Evolutionary conservation across 176 grass and related monocot species (phyloP).

Genomic region (Oryza meyeriana): DNA sequence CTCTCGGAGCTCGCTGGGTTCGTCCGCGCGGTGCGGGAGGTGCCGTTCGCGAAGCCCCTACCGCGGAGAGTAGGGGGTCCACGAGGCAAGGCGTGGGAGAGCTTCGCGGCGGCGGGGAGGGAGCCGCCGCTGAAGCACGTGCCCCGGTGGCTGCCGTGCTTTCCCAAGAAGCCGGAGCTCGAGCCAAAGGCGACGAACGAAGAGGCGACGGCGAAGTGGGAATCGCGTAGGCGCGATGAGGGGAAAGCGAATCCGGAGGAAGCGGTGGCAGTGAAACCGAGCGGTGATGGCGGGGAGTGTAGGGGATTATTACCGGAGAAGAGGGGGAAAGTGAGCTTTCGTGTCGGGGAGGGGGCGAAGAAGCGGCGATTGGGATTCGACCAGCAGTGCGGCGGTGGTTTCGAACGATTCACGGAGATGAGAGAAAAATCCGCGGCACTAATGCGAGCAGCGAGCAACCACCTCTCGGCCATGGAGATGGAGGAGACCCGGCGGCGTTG

Average conservation of each 20-base stretch:
- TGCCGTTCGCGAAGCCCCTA: constrained; percentile 50
- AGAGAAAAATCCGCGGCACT: not conserved
- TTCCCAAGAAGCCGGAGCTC: constrained; percentile 32
- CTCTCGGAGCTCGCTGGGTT: constrained; percentile 52
- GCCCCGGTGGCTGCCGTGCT: constrained; percentile 65
- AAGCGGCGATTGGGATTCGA: not conserved
- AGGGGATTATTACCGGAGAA: constrained; percentile 31
- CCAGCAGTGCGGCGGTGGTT: not conserved
- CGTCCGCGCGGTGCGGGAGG: constrained; percentile 36
- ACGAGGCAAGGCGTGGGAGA: constrained; percentile 5
- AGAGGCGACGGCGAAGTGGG: not conserved
- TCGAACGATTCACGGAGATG: not conserved
- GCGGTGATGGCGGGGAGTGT: not conserved
- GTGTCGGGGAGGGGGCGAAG: not conserved
- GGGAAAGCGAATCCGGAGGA: not conserved
- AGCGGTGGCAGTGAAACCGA: not conserved
- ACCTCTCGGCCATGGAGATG: not conserved
- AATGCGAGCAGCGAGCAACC: not conserved
- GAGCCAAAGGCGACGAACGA: not conserved
- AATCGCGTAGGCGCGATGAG: not conserved
- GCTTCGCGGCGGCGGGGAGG: constrained; percentile 43
- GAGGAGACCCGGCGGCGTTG: not conserved
- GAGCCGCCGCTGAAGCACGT: constrained; percentile 48
- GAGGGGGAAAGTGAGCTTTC: constrained; percentile 55
- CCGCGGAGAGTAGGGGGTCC: not conserved